Conservation (phyloP, 1,139 yeast species). For the Scheffersomyces cryptocercus region DNA sequence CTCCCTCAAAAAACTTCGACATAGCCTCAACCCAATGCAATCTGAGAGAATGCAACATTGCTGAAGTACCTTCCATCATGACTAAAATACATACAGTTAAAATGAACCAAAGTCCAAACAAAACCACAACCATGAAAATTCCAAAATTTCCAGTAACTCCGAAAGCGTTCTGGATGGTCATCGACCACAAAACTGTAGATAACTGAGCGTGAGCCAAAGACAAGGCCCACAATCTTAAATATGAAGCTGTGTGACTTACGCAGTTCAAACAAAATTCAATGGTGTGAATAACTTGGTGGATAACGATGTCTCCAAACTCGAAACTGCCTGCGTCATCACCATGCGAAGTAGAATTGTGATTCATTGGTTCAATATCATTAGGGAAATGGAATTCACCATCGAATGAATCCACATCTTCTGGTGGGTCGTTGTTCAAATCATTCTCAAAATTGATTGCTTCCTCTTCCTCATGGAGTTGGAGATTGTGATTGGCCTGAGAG, state of each 20-base stretch:
- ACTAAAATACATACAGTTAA: conserved; percentile 74
- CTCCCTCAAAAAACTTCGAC: conserved; percentile 86
- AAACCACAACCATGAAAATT: conserved; percentile 51
- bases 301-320: conserved; percentile 73
- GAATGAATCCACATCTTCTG: conserved; percentile 29
- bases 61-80: conserved; percentile 84
- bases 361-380: conserved; percentile 49
- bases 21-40: conserved; percentile 87
- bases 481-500: conserved; percentile 32
- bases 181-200: conserved; percentile 73
- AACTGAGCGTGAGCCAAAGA: conserved; percentile 79
- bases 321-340: conserved; percentile 54
- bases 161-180: conserved; percentile 67
- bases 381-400: conserved; percentile 41
- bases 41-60: conserved; percentile 82
- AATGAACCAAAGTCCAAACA: conserved; percentile 80
- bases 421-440: conserved; percentile 19
- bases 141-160: conserved; percentile 53
- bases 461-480: conserved; percentile 33
- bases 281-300: conserved; percentile 78
- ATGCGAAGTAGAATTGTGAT: conserved; percentile 12
- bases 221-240: conserved; percentile 76
- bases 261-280: conserved; percentile 78
- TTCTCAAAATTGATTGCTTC: conserved; percentile 33
- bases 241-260: conserved; percentile 79